Evolutionary conservation across 2,329 filamentous ascomycete species (phyloP), one percentile per base, ranked within the genome.

Genomic region (Fusarium ambrosium): DNA sequence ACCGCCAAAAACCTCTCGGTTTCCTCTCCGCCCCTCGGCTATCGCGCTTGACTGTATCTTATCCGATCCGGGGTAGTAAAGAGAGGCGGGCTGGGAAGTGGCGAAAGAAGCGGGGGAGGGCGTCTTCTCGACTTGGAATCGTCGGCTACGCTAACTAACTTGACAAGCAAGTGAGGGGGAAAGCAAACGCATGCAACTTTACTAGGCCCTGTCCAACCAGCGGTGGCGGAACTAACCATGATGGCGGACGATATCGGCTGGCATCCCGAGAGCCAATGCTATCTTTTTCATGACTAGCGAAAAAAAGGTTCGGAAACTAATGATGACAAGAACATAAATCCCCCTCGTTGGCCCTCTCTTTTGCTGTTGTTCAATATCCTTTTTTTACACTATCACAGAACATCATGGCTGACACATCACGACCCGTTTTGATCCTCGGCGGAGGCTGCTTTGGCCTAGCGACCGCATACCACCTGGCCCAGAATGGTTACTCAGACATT

Each of bases 81-180:
- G 24, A 27, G 24, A 24, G 10, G 48, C 29, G 9, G 48, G 48
- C 48, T 53, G 48, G 48, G 48, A 53, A 53, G 48, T 53, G 48
- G 48, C 48, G 24, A 53, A 53, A 53, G 48, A 53, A 53, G 48
- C 27, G 48, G 48, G 48, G 48, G 48, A 53, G 27, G 48, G 27
- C 27, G 27, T 32, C 48, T n/a, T 53, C 27, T 29, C 27, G 48
- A 32, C 48, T 53, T 53, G 27, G 18, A 53, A 32, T 53, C 48
- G 24, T 53, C 71, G 71, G 71, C 67, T 73, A 74, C 55, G 67
- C 67, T 71, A 73, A 45, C 71, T 48, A 27, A n/a, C 51, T 74
- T 9, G 45, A 29, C 43, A 36, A 55, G 60, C 43, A 36, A 16
- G 55, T 73, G 70, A 69, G 65, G 56, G 39, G 61, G 27, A 29